These are phyloP conservation scores for Leccinum insolens DNA, from an alignment of 1,284 basidiomycete species.

Conservation along the genomic window DNA sequence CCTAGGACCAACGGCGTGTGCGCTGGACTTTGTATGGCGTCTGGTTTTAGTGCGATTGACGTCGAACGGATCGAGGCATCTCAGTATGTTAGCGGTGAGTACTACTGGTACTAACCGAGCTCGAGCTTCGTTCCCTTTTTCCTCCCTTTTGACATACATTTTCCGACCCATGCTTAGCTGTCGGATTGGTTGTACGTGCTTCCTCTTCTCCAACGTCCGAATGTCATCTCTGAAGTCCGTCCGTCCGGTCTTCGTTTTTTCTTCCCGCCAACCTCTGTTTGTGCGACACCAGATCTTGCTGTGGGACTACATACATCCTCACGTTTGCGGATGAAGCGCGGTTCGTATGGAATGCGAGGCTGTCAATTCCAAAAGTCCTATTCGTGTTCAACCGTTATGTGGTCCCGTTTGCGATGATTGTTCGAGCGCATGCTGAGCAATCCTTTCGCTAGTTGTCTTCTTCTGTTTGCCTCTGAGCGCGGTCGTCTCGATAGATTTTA, in stretches of 20 bases:
- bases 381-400: conserved; percentile 51
- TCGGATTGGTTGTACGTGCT: conserved; percentile 28
- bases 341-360: conserved; percentile 35
- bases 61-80: conserved; percentile 19
- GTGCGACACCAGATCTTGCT: conserved; percentile 29
- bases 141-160: not conserved
- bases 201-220: not conserved
- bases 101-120: not conserved
- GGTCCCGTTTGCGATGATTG: conserved; percentile 42
- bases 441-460: not conserved
- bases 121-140: not conserved
- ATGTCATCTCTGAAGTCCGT: not conserved
- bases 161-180: conserved; percentile 14
- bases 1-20: not conserved
- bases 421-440: conserved; percentile 41
- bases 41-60: not conserved
- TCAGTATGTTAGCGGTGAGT: conserved; percentile 32
- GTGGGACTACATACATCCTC: too few relatives aligned
- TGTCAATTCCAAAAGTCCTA: conserved; percentile 43
- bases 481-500: conserved; percentile 26
- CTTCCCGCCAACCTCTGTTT: not conserved
- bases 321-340: too few relatives aligned
- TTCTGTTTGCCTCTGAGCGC: too few relatives aligned
- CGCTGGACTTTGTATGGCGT: conserved; percentile 16
- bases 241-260: not conserved